Evolutionary conservation across 148 eudicot genomes (phyloP).

Genomic region (Tetragonia tetragonoides): DNA sequence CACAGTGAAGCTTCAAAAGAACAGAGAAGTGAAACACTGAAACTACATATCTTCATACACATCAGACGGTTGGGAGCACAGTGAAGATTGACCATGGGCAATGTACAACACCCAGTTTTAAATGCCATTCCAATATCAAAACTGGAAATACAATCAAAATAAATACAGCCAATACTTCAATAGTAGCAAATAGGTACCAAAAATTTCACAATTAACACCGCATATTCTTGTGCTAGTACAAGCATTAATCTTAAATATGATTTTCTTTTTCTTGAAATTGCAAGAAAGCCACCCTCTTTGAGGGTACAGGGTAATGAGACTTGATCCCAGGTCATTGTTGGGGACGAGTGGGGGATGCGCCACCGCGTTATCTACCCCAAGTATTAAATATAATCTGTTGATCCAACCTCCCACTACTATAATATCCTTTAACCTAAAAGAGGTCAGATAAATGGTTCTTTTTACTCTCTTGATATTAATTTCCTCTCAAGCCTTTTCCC

Average conservation of each 20-base stretch:
- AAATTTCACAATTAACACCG: background rate
- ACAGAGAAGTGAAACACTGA: constrained; percentile 10
- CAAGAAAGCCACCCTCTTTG: too few species aligned
- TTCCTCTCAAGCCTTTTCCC: too few species aligned
- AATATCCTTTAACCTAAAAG: background rate
- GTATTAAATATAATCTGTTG: background rate
- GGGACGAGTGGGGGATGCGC: too few species aligned
- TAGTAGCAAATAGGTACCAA: background rate
- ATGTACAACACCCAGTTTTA: background rate
- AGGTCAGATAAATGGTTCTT: too few species aligned
- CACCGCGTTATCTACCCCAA: too few species aligned
- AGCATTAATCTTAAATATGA: too few species aligned
- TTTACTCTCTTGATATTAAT: too few species aligned
- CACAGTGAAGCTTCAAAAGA: constrained; percentile 49
- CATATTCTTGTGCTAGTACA: too few species aligned
- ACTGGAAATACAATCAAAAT: background rate
- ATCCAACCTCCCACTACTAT: background rate
- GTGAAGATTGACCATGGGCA: background rate
- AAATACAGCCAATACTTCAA: background rate
- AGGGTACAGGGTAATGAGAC: too few species aligned
- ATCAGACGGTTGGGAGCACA: background rate
- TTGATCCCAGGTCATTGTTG: too few species aligned
- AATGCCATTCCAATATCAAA: background rate
- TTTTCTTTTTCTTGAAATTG: too few species aligned
- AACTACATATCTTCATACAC: constrained; percentile 3